These are phyloP conservation scores for Neofusicoccum sp. DNA, from an alignment of 2,329 filamentous ascomycete species.

Conservation along the genomic window DNA sequence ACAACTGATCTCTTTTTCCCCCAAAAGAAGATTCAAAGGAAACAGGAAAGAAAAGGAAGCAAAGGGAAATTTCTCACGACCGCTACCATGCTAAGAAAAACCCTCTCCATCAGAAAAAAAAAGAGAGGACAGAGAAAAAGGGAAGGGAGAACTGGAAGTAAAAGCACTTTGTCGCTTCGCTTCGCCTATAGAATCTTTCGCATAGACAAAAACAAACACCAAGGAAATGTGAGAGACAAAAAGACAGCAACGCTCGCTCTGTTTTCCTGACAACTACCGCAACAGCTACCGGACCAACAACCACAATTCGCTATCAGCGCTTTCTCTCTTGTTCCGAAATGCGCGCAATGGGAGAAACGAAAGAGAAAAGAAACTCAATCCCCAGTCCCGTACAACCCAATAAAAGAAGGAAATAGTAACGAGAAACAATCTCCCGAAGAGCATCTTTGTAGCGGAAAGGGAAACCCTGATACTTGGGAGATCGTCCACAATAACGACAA, in stretches of 20 bases:
- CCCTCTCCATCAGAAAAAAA: not conserved
- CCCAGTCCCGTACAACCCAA: slow-evolving; percentile 2
- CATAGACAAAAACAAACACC: not conserved
- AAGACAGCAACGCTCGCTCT: not conserved
- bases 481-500: not conserved
- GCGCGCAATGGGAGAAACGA: not conserved
- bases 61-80: not conserved
- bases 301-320: not conserved
- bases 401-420: not conserved
- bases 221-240: not conserved
- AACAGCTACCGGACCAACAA: no score
- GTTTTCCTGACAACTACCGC: slow-evolving; percentile 7
- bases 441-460: not conserved
- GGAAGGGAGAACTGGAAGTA: not conserved
- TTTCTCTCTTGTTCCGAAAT: slow-evolving; percentile 1
- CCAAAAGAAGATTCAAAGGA: not conserved
- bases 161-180: not conserved
- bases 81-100: not conserved
- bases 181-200: not conserved
- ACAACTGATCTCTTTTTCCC: not conserved
- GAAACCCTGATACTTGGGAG: not conserved
- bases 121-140: not conserved
- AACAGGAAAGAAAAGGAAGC: not conserved
- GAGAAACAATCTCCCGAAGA: not conserved
- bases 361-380: not conserved